phyloP scores from a whole-genome alignment of 148 eudicot genomes.

The Oxyria digyna region DNA sequence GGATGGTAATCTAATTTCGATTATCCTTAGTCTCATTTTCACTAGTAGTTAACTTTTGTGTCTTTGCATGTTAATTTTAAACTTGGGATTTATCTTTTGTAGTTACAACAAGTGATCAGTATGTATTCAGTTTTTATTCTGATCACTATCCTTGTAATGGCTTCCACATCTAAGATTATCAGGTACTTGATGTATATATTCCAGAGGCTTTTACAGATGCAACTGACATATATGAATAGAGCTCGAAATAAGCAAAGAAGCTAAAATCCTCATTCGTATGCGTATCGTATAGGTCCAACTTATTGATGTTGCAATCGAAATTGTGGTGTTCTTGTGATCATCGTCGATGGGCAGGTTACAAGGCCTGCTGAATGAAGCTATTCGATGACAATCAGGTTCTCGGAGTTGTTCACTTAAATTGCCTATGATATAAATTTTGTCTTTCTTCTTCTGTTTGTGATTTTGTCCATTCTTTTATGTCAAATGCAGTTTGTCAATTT shows the following conservation, averaged over 20 bases:
- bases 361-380: no score
- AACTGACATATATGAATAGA: no score
- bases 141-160: conserved; percentile 59
- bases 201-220: no score
- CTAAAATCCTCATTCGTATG: background rate
- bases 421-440: conserved; percentile 75
- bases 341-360: conserved; percentile 93
- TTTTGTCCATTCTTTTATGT: background rate
- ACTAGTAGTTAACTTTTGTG: background rate
- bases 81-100: background rate
- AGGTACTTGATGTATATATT: no score
- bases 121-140: conserved; percentile 63
- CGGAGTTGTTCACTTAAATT: no score
- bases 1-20: conserved; percentile 46
- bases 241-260: background rate
- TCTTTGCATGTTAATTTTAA: background rate
- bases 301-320: conserved; percentile 59
- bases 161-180: conserved; percentile 52
- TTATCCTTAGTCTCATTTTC: background rate
- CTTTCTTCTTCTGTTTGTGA: background rate
- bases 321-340: conserved; percentile 66
- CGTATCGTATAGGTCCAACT: conserved; percentile 44
- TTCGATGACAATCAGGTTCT: no score
- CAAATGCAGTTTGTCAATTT: conserved; percentile 59
- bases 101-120: conserved; percentile 54